phyloP scores from a whole-genome alignment of 257 asterid genomes.

The Petunia axillaris region DNA sequence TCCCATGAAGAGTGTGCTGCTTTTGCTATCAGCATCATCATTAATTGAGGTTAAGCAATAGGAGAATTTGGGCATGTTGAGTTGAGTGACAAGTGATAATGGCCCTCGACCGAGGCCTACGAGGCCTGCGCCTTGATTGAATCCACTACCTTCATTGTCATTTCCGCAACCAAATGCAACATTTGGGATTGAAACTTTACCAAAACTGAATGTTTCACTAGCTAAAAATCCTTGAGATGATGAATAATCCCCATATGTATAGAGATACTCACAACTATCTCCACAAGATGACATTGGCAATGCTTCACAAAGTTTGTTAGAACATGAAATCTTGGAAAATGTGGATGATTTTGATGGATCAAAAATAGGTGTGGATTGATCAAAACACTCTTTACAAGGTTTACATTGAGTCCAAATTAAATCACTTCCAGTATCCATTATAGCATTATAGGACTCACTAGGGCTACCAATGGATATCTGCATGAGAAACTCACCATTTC shows the following conservation, averaged over 20 bases:
- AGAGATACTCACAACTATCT: conserved; percentile 55
- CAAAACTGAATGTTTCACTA: conserved; percentile 64
- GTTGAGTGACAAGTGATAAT: conserved; percentile 73
- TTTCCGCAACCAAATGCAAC: conserved; percentile 84
- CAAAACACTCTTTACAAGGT: conserved; percentile 61
- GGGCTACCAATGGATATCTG: conserved; percentile 74
- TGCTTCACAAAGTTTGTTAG: conserved; percentile 54
- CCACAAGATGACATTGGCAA: conserved; percentile 57
- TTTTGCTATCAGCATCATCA: conserved; percentile 41
- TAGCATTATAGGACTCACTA: conserved; percentile 52
- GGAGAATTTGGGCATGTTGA: conserved; percentile 73
- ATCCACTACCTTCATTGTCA: conserved; percentile 70
- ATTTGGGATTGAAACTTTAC: conserved; percentile 43
- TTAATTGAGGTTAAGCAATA: conserved; percentile 78
- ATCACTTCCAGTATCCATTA: conserved; percentile 79
- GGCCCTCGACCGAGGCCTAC: conserved; percentile 90
- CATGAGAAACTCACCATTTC: conserved; percentile 82
- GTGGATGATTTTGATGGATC: conserved; percentile 64
- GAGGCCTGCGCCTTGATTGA: conserved; percentile 77
- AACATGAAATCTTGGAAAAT: conserved; percentile 51
- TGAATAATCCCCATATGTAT: conserved; percentile 79
- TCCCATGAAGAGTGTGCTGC: conserved; percentile 70
- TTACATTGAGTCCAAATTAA: conserved; percentile 74
- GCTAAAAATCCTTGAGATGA: conserved; percentile 74
- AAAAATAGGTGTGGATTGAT: conserved; percentile 56